Conservation (phyloP, 164 flowering plant genomes). For the Brasenia schreberi region DNA sequence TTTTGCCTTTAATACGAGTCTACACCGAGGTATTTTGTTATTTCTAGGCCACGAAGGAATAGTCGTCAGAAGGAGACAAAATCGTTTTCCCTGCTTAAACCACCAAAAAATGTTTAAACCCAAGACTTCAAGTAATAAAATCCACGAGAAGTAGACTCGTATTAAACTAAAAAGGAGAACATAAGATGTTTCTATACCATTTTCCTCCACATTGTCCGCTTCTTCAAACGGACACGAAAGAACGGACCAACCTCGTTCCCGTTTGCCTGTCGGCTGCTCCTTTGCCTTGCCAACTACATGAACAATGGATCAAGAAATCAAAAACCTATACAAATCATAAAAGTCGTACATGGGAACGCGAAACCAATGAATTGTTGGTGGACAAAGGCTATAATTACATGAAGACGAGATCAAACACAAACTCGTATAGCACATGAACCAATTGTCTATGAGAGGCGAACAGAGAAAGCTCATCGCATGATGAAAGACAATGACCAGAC, state of each 20-base stretch:
- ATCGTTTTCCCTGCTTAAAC: not conserved
- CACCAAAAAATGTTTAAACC: not conserved
- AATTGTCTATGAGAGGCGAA: no score
- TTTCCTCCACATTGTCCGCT: constrained; percentile 1
- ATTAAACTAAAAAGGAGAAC: not conserved
- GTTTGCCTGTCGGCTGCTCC: not conserved
- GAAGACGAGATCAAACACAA: not conserved
- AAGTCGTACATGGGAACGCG: not conserved
- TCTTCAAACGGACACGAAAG: not conserved
- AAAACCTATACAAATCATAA: not conserved
- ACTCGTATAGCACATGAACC: not conserved
- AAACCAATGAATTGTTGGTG: not conserved
- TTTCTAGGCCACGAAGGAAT: constrained; percentile 7
- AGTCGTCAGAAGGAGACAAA: not conserved
- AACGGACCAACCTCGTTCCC: not conserved
- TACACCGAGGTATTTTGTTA: no score
- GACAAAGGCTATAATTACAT: not conserved
- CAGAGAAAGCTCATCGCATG: no score
- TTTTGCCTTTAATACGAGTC: no score
- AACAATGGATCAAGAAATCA: not conserved
- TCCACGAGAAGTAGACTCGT: no score
- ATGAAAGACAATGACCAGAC: no score
- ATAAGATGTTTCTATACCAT: not conserved
- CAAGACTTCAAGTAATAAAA: not conserved
- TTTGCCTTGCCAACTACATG: not conserved